phyloP scores from a whole-genome alignment of 129 eudicot species.

The Kitagawia praeruptora region DNA sequence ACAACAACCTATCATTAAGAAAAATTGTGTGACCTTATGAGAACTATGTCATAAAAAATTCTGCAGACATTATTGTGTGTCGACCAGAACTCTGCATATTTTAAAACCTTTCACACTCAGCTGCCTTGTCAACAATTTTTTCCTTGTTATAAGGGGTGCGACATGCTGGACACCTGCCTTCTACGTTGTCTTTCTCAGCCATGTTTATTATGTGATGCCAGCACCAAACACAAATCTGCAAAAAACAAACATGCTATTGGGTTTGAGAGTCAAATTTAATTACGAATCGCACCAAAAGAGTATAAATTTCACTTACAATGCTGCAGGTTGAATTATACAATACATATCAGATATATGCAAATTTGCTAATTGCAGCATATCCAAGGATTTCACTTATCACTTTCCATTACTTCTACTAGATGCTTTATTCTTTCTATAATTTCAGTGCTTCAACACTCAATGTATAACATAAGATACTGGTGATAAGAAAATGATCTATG shows the following conservation, averaged over 20 bases:
- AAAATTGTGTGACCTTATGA: background rate
- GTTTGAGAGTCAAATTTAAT: background rate
- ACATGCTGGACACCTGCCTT: conserved; percentile 66
- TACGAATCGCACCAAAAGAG: background rate
- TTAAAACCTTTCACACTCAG: conserved; percentile 38
- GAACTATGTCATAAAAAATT: background rate
- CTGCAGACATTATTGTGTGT: conserved; percentile 4
- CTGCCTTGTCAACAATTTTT: conserved; percentile 42
- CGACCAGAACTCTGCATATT: background rate
- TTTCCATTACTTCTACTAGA: background rate
- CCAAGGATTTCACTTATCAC: background rate
- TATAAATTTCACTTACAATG: background rate
- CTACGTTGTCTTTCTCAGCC: conserved; percentile 63
- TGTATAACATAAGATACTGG: background rate
- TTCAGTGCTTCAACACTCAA: background rate
- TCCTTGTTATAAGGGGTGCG: conserved; percentile 62
- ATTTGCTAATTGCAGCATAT: background rate
- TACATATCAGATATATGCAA: background rate
- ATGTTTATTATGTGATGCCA: conserved; percentile 71
- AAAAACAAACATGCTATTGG: background rate
- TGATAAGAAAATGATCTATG: background rate
- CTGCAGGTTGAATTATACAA: background rate
- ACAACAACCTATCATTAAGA: conserved; percentile 24
- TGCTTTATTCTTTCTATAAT: background rate
- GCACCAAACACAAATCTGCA: conserved; percentile 66